These are phyloP conservation scores for Chytriomyces confervae DNA, from an alignment of 192 early-diverging fungal species.

Conservation along the genomic window DNA sequence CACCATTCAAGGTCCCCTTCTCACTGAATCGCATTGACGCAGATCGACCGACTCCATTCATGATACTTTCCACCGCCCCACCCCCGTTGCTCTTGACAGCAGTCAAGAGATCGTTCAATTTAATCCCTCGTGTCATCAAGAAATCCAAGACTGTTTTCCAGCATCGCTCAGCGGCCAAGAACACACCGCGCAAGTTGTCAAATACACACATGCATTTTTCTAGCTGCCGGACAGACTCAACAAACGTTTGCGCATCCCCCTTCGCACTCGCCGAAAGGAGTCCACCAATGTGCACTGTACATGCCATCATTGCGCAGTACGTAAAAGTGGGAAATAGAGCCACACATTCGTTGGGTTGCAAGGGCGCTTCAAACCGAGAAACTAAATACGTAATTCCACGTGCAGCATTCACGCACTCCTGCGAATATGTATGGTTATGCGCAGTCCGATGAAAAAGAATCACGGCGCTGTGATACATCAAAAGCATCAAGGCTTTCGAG, in stretches of 20 bases:
- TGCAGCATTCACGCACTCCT: conserved; percentile 9
- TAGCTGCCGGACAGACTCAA: conserved; percentile 6
- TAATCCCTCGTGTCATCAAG: conserved; percentile 14
- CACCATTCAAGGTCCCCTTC: not conserved
- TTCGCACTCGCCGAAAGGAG: not conserved
- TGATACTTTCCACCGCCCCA: not conserved
- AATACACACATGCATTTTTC: conserved; percentile 28
- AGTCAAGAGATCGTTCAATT: conserved; percentile 7
- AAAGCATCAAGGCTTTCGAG: conserved; percentile 18
- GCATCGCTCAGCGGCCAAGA: not conserved
- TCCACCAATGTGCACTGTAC: conserved; percentile 12
- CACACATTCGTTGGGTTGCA: not conserved
- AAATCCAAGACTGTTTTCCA: conserved; percentile 31
- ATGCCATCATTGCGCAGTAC: conserved; percentile 23
- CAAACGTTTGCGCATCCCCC: not conserved
- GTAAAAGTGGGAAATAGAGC: conserved; percentile 30
- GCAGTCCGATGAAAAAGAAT: conserved; percentile 34
- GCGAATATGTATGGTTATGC: not conserved
- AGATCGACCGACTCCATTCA: not conserved
- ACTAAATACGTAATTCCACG: conserved; percentile 8
- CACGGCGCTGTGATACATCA: conserved; percentile 34
- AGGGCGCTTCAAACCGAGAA: conserved; percentile 7
- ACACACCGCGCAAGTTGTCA: conserved; percentile 30
- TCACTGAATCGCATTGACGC: not conserved
- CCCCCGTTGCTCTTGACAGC: not conserved